phyloP scores from a whole-genome alignment of 768 basidiomycete species.

The Macrolepiota fuliginosa region DNA sequence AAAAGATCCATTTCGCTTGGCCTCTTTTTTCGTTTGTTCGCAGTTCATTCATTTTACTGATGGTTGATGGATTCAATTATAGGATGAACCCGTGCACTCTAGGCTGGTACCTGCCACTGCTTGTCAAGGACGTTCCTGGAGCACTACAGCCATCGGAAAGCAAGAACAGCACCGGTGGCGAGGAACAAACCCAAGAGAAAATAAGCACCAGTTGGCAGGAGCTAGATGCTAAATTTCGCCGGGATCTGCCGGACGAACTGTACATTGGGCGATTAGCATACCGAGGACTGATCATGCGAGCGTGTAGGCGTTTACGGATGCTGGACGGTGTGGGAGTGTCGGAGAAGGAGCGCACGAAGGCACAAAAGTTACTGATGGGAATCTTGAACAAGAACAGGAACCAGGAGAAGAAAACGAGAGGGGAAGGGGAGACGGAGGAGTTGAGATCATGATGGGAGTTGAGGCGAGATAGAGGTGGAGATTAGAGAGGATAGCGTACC shows the following conservation, averaged over 20 bases:
- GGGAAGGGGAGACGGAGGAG: conserved; percentile 14
- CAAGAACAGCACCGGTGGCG: background rate
- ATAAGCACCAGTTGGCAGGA: conserved; percentile 56
- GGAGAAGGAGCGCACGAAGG: conserved; percentile 85
- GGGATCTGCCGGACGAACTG: conserved; percentile 83
- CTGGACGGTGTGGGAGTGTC: conserved; percentile 86
- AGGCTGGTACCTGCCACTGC: conserved; percentile 90
- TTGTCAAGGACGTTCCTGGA: conserved; percentile 66
- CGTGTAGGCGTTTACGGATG: conserved; percentile 60
- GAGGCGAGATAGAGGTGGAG: conserved; percentile 18
- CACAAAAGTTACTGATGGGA: conserved; percentile 61
- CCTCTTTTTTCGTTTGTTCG: background rate
- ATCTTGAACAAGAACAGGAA: conserved; percentile 32
- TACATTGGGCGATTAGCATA: conserved; percentile 89
- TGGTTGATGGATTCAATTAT: conserved; percentile 14
- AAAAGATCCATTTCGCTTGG: background rate
- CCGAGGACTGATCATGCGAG: conserved; percentile 83
- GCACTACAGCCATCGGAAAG: conserved; percentile 62
- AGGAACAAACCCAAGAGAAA: conserved; percentile 17
- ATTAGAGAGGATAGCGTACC: conserved; percentile 16
- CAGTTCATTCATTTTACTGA: background rate
- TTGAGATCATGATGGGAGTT: conserved; percentile 8
- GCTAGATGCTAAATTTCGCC: conserved; percentile 83
- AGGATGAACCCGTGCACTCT: conserved; percentile 97
- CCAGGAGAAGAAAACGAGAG: conserved; percentile 25